phyloP scores from a whole-genome alignment of 2,329 filamentous ascomycete genomes.

The Emergomyces pasteurianus region DNA sequence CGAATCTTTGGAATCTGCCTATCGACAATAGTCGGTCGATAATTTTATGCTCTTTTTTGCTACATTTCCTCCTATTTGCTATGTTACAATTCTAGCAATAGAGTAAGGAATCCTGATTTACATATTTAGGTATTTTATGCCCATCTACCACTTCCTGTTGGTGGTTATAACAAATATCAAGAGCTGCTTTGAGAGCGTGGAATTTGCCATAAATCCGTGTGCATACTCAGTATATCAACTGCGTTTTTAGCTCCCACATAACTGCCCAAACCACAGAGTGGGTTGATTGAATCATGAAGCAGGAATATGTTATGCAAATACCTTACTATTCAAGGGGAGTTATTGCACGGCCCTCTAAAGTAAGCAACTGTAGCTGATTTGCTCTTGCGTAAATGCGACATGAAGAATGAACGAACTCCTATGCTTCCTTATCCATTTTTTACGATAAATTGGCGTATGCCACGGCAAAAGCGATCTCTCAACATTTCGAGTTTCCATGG shows the following conservation, averaged over 20 bases:
- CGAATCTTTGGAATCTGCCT: constrained; percentile 45
- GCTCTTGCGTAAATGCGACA: too few species aligned
- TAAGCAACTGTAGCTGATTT: too few species aligned
- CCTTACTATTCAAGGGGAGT: too few species aligned
- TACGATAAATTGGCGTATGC: too few species aligned
- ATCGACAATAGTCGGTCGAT: constrained; percentile 36
- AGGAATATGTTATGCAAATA: too few species aligned
- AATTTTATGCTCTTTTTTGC: constrained; percentile 22
- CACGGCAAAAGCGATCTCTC: too few species aligned
- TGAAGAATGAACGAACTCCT: too few species aligned
- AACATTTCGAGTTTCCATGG: too few species aligned
- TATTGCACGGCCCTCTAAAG: too few species aligned
- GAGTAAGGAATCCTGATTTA: background rate
- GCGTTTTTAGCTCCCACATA: background rate
- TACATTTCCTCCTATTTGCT: constrained; percentile 7
- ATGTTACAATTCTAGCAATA: background rate
- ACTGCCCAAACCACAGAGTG: too few species aligned
- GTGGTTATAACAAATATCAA: background rate
- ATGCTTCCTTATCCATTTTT: too few species aligned
- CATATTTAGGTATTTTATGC: background rate
- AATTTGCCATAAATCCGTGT: background rate
- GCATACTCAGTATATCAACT: background rate
- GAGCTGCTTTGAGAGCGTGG: background rate
- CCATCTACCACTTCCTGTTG: background rate
- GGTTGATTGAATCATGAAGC: too few species aligned